Evolutionary conservation across 495 filamentous ascomycete species (phyloP).

Genomic region (Trichoderma erinaceum): DNA sequence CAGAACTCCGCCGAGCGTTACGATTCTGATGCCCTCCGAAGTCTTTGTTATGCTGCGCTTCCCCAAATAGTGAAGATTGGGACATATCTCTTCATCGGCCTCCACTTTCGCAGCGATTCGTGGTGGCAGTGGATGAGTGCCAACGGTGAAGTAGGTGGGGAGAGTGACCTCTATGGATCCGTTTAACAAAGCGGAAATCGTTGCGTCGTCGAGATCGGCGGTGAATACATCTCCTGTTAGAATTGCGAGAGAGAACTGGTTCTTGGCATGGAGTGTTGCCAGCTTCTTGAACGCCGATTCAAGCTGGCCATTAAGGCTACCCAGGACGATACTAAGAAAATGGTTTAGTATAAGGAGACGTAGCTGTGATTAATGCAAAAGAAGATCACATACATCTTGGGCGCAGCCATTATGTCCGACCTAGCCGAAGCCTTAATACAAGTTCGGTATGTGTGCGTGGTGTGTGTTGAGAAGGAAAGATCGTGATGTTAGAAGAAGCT

Average conservation of each 20-base stretch:
- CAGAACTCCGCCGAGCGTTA: constrained; percentile 66
- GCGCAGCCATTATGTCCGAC: constrained; percentile 11
- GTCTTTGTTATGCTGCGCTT: constrained; percentile 83
- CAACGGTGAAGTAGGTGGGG: constrained; percentile 82
- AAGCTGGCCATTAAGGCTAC: constrained; percentile 70
- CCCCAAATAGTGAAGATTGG: constrained; percentile 81
- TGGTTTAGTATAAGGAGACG: neutral
- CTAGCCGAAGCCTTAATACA: neutral
- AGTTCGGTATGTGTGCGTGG: neutral
- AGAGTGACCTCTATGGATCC: constrained; percentile 67
- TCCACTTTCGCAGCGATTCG: constrained; percentile 64
- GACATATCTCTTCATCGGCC: constrained; percentile 67
- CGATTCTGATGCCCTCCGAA: constrained; percentile 79
- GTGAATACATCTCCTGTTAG: constrained; percentile 77
- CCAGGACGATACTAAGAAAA: constrained; percentile 64
- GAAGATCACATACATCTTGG: constrained; percentile 53
- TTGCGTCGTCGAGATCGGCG: constrained; percentile 47
- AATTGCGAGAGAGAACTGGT: constrained; percentile 77
- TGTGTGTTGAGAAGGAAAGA: neutral
- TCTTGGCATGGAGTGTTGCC: constrained; percentile 70
- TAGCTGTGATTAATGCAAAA: constrained; percentile 20
- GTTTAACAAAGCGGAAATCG: constrained; percentile 58
- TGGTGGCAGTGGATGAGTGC: constrained; percentile 59
- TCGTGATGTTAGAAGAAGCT: neutral
- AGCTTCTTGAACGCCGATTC: constrained; percentile 70